Evolutionary conservation across 2,329 filamentous ascomycete genomes (phyloP).

Genomic region (Ophiostoma australiae): DNA sequence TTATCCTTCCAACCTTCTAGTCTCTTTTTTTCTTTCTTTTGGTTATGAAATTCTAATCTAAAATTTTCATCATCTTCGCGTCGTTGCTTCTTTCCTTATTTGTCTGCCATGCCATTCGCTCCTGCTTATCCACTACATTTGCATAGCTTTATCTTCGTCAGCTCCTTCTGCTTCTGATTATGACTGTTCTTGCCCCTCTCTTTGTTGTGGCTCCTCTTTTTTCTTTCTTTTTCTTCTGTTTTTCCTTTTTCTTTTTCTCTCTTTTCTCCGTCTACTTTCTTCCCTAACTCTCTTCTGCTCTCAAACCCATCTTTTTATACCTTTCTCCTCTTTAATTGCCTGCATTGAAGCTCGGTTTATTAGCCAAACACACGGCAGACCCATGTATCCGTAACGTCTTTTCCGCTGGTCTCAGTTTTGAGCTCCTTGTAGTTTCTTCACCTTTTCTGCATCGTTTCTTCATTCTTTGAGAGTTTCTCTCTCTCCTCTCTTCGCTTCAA

Average conservation of each 20-base stretch:
- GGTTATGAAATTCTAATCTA: background rate
- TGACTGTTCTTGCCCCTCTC: constrained; percentile 7
- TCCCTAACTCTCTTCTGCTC: background rate
- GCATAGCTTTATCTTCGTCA: constrained; percentile 4
- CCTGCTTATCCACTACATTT: background rate
- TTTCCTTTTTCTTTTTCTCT: background rate
- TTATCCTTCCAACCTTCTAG: background rate
- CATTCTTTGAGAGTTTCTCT: background rate
- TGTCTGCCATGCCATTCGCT: background rate
- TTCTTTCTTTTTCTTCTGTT: background rate
- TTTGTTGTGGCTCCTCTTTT: background rate
- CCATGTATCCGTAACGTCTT: constrained; percentile 16
- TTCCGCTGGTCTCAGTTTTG: background rate
- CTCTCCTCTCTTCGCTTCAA: background rate
- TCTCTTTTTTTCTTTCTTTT: background rate
- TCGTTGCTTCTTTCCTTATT: background rate
- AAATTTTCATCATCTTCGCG: background rate
- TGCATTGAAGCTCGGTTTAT: constrained; percentile 11
- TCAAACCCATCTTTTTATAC: background rate
- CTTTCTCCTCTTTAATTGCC: background rate
- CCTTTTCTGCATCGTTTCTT: background rate
- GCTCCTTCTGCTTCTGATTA: constrained; percentile 8
- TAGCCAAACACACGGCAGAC: constrained; percentile 5
- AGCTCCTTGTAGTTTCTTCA: background rate
- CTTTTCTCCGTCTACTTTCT: background rate